phyloP scores from a whole-genome alignment of 371 early-diverging fungal genomes.

The Mucor plumbeus region DNA sequence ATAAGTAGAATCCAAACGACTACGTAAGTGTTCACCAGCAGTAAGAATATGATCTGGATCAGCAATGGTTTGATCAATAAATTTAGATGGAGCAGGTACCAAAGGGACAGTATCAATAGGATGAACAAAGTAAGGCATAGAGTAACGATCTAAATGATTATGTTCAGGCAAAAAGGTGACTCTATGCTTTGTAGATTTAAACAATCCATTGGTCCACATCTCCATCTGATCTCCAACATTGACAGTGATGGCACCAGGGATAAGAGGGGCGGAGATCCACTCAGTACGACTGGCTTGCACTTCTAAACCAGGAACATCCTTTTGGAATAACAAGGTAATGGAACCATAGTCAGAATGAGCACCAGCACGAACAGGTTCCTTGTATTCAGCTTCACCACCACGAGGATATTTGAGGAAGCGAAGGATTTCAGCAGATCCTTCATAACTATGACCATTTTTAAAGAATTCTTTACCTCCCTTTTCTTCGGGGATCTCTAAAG shows the following conservation, averaged over 20 bases:
- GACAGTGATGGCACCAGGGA: conserved; percentile 65
- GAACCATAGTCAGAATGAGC: conserved; percentile 77
- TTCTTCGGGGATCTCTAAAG: conserved; percentile 60
- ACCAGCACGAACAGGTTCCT: conserved; percentile 62
- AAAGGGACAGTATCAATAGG: conserved; percentile 50
- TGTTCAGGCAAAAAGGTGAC: conserved; percentile 70
- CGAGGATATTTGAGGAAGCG: conserved; percentile 69
- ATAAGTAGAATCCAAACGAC: conserved; percentile 48
- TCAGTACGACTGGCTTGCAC: conserved; percentile 53
- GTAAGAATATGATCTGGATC: conserved; percentile 26
- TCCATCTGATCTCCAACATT: conserved; percentile 74
- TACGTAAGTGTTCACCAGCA: conserved; percentile 47
- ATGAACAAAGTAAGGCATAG: conserved; percentile 75
- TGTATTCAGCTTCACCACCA: conserved; percentile 37
- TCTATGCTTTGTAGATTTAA: conserved; percentile 75
- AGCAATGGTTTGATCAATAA: conserved; percentile 23
- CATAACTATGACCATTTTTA: conserved; percentile 55
- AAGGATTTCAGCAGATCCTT: conserved; percentile 53
- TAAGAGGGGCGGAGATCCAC: conserved; percentile 71
- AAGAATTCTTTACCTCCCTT: conserved; percentile 66
- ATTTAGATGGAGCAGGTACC: conserved; percentile 48
- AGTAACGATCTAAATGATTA: conserved; percentile 64
- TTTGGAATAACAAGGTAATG: conserved; percentile 75
- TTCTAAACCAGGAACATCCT: conserved; percentile 74
- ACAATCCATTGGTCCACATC: conserved; percentile 72